Conservation (phyloP, 1,139 yeast species). For the Suhomyces terraborum region DNA sequence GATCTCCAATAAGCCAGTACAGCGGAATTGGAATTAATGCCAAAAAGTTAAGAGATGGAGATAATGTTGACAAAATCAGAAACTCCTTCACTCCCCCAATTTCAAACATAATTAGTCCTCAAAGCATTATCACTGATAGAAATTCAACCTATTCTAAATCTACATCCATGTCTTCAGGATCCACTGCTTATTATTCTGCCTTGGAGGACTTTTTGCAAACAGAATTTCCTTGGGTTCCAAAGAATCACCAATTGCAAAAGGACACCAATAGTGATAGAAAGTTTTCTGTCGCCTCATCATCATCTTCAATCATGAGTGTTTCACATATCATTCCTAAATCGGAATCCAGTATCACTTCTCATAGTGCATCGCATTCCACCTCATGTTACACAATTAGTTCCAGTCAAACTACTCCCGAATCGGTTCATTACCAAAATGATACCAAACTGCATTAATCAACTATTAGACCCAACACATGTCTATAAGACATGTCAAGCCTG, state of each 20-base stretch:
- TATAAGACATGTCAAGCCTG: not conserved
- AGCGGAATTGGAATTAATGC: not conserved
- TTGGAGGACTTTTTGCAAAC: conserved; percentile 10
- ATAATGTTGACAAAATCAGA: no score
- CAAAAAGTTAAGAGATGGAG: no score
- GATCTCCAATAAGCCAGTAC: no score
- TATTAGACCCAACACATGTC: not conserved
- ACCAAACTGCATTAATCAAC: not conserved
- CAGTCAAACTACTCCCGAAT: conserved; percentile 24
- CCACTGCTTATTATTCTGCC: conserved; percentile 21
- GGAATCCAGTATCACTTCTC: not conserved
- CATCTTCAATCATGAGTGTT: conserved; percentile 28
- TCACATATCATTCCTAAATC: conserved; percentile 12
- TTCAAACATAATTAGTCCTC: conserved; percentile 8
- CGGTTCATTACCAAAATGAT: conserved; percentile 1
- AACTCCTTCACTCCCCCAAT: conserved; percentile 1
- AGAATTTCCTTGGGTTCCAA: conserved; percentile 2
- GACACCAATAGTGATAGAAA: conserved; percentile 14
- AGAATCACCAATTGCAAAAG: not conserved
- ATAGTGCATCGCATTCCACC: conserved; percentile 7
- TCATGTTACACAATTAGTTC: conserved; percentile 16
- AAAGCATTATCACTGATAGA: not conserved
- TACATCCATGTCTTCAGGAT: conserved; percentile 13
- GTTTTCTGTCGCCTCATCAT: conserved; percentile 21
- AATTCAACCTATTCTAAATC: conserved; percentile 1